These are phyloP conservation scores for Colletotrichum brevisporum DNA, from an alignment of 2,329 filamentous ascomycete genomes.

Conservation along the genomic window DNA sequence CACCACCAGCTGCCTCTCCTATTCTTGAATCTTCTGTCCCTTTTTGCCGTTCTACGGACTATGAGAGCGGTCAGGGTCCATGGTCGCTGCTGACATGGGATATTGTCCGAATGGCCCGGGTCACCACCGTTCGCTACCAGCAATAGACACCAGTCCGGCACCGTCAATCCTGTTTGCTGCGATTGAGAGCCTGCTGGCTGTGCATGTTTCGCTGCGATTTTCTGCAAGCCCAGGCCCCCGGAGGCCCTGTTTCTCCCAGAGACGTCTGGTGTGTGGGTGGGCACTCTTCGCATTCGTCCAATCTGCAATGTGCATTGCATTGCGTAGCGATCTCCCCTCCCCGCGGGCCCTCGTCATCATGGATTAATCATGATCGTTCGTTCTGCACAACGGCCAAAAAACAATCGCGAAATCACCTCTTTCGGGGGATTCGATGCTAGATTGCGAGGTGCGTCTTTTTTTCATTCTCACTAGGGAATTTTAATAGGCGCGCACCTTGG, in stretches of 20 bases:
- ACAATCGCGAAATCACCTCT: too few relatives aligned
- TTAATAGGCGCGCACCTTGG: too few relatives aligned
- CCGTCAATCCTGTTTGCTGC: constrained; percentile 5
- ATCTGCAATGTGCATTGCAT: constrained; percentile 15
- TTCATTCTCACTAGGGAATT: neutral
- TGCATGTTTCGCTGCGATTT: constrained; percentile 28
- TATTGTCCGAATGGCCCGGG: neutral
- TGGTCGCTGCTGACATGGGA: too few relatives aligned
- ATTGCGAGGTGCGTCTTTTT: neutral
- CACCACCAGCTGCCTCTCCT: too few relatives aligned
- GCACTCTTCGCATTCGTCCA: constrained; percentile 15
- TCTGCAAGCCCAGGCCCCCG: constrained; percentile 17
- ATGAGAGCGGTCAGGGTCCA: too few relatives aligned
- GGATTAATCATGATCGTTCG: neutral
- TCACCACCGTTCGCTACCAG: neutral
- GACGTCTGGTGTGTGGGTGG: neutral
- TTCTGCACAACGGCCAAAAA: too few relatives aligned
- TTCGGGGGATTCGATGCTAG: too few relatives aligned
- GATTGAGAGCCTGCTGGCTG: constrained; percentile 18
- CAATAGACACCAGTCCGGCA: too few relatives aligned
- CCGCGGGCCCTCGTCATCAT: neutral
- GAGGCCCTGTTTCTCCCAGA: constrained; percentile 13
- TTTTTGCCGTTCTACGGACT: too few relatives aligned
- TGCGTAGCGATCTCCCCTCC: constrained; percentile 2
- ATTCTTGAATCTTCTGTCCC: too few relatives aligned